These are phyloP conservation scores for sorghum (Sorghum bicolor) DNA, from an alignment of 176 grass and related monocot species.

Conservation along the genomic window DNA sequence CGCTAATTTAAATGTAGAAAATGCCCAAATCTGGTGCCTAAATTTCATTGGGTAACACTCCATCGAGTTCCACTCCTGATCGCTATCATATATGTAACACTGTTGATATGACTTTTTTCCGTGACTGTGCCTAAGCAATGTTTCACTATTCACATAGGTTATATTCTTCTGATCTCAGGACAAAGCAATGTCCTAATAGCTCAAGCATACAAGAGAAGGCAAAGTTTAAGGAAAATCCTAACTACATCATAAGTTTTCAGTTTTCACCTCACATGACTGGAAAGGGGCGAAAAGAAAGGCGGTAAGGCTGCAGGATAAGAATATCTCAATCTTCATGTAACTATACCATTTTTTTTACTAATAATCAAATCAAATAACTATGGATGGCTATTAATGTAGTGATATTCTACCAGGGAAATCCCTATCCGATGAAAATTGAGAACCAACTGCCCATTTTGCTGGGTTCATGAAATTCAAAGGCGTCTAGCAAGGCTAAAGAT, in stretches of 20 bases:
- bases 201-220: not conserved
- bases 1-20: not conserved
- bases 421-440: not conserved
- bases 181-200: not conserved
- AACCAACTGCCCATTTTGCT: conserved; percentile 3
- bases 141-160: not conserved
- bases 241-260: not conserved
- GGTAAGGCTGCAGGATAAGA: not conserved
- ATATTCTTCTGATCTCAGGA: not conserved
- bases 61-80: not conserved
- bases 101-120: not conserved
- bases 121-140: not conserved
- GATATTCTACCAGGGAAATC: not conserved
- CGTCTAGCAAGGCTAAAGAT: not conserved
- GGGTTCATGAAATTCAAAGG: not conserved
- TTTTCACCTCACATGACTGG: not conserved
- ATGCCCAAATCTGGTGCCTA: not conserved
- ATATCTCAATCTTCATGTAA: not conserved
- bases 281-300: not conserved
- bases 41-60: not conserved
- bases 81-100: not conserved
- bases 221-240: not conserved
- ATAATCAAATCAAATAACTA: conserved; percentile 9
- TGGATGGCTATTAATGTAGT: not conserved
- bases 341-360: not conserved